Conservation (phyloP, 2,329 filamentous ascomycete genomes). For the Monosporascus sp. region DNA sequence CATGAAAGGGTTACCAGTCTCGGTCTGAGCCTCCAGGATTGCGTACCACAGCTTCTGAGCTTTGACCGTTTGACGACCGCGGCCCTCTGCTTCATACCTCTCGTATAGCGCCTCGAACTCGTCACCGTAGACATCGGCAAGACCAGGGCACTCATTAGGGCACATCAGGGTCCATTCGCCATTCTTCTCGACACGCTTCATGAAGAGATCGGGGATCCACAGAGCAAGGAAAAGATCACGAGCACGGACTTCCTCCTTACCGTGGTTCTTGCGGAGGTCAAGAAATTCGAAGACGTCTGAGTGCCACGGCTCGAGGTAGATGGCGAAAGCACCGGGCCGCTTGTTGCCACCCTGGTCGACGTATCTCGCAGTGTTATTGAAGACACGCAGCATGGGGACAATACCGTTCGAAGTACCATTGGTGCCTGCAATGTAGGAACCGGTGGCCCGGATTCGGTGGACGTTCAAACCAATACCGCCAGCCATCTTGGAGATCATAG, state of each 20-base stretch:
- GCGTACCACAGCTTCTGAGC: constrained; percentile 99
- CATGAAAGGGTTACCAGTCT: constrained; percentile 99
- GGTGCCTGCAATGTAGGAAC: constrained; percentile 95
- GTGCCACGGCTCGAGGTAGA: constrained; percentile 99
- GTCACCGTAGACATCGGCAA: constrained; percentile 95
- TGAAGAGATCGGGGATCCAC: constrained; percentile 99
- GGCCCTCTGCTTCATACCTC: constrained; percentile 82
- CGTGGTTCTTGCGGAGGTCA: constrained; percentile 97
- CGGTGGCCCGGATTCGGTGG: constrained; percentile 93
- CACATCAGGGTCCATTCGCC: constrained; percentile 97
- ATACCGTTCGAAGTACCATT: constrained; percentile 98
- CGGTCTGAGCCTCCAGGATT: constrained; percentile 95
- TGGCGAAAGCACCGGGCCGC: constrained; percentile 95
- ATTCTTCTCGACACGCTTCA: constrained; percentile 98
- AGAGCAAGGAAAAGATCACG: constrained; percentile 96
- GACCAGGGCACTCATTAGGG: constrained; percentile 89
- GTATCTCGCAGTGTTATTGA: constrained; percentile 98
- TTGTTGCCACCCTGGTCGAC: constrained; percentile 99
- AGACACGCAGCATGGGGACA: constrained; percentile 95
- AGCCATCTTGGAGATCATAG: constrained; percentile 99
- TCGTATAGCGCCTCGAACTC: constrained; percentile 95
- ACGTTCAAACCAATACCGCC: constrained; percentile 96
- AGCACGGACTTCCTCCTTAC: constrained; percentile 95
- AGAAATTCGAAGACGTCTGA: constrained; percentile 96
- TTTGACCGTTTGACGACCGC: constrained; percentile 85